Evolutionary conservation across 1,139 yeast genomes (phyloP).

Genomic region (Pneumocystis carinii): DNA sequence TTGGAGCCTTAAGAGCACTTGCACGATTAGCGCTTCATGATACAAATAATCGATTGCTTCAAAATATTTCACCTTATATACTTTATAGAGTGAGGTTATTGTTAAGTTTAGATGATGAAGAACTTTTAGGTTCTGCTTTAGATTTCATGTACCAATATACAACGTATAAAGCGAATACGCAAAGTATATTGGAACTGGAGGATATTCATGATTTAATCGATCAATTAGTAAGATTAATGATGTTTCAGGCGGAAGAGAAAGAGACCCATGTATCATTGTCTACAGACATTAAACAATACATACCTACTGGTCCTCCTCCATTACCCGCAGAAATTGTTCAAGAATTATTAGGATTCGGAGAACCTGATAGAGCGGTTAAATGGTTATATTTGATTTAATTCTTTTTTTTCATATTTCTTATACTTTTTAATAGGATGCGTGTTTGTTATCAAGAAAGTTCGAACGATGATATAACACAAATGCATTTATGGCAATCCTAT

Average conservation of each 20-base stretch:
- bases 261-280: conserved; percentile 1
- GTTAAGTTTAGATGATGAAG: conserved; percentile 36
- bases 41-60: conserved; percentile 20
- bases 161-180: conserved; percentile 31
- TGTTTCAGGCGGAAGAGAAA: conserved; percentile 5
- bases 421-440: conserved; percentile 34
- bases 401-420: not conserved
- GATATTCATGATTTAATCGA: conserved; percentile 1
- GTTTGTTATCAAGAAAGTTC: conserved; percentile 70
- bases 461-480: conserved; percentile 83
- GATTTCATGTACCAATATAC: conserved; percentile 57
- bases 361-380: conserved; percentile 82
- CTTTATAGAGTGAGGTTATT: conserved; percentile 28
- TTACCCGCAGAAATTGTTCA: conserved; percentile 46
- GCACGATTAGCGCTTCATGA: conserved; percentile 29
- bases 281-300: conserved; percentile 20
- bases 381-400: conserved; percentile 35
- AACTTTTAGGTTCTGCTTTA: conserved; percentile 45
- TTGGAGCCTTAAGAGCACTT: conserved; percentile 27
- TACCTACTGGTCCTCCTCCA: conserved; percentile 49
- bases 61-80: conserved; percentile 15
- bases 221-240: conserved; percentile 1
- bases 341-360: conserved; percentile 51
- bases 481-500: conserved; percentile 88
- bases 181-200: conserved; percentile 13